phyloP scores from a whole-genome alignment of 345 rosid genomes.

The Syzygium aromaticum region DNA sequence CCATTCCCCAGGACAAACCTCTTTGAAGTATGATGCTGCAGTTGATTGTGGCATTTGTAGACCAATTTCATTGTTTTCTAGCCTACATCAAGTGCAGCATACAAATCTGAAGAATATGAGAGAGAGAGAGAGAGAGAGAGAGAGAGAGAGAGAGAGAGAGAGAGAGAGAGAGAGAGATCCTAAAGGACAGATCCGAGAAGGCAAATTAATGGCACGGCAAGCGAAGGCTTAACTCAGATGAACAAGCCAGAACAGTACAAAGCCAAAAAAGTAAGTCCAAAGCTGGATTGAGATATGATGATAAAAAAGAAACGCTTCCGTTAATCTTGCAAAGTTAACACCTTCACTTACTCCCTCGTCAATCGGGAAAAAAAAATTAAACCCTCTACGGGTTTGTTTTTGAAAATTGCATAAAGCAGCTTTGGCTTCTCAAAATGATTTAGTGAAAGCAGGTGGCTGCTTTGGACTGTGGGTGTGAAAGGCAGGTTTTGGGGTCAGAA shows the following conservation, averaged over 20 bases:
- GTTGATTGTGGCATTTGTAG: slow-evolving; percentile 44
- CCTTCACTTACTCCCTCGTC: neutral
- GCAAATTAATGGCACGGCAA: neutral
- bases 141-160: neutral
- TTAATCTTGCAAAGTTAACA: neutral
- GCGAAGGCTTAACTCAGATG: neutral
- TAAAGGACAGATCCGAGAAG: neutral
- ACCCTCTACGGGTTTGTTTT: neutral
- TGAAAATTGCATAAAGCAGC: neutral
- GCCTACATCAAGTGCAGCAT: slow-evolving; percentile 18
- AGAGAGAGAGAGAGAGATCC: neutral
- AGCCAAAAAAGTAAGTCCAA: neutral
- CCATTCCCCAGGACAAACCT: slow-evolving; percentile 53
- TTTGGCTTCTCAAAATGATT: neutral
- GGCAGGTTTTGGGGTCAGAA: neutral
- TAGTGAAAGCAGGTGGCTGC: neutral
- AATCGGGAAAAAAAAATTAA: neutral
- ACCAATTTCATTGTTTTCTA: slow-evolving; percentile 23
- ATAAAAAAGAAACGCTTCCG: neutral
- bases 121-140: neutral
- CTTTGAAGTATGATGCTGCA: slow-evolving; percentile 56
- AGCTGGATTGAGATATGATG: neutral
- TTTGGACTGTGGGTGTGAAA: neutral
- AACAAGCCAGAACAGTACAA: neutral
- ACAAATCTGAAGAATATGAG: neutral